Percentiles rank a stretch among this genome's conserved stretches.
Conservation (phyloP, 768 basidiomycete species). For the Kwoniella dejecticola region DNA sequence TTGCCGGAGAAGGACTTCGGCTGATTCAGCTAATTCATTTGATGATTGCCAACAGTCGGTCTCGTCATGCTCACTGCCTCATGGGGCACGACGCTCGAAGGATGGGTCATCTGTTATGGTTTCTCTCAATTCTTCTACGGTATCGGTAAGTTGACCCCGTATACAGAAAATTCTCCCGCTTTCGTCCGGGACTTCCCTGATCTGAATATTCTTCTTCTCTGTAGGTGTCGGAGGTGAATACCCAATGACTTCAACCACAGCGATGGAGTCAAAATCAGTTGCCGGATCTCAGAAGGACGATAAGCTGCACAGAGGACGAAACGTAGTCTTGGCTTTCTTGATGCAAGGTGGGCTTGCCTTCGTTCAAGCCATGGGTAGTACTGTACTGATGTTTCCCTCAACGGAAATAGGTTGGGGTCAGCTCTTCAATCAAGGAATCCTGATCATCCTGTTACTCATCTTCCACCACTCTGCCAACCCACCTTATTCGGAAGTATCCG, state of each 20-base stretch:
- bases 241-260: constrained; percentile 57
- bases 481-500: constrained; percentile 50
- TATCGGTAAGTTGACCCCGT: constrained; percentile 36
- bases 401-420: constrained; percentile 55
- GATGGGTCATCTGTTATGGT: constrained; percentile 57
- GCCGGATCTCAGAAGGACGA: constrained; percentile 53
- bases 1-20: not conserved
- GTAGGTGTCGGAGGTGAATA: constrained; percentile 48
- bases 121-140: constrained; percentile 58
- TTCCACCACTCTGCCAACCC: constrained; percentile 53
- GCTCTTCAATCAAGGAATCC: constrained; percentile 54
- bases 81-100: constrained; percentile 56
- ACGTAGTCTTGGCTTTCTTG: constrained; percentile 58
- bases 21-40: not conserved
- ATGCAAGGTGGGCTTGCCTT: constrained; percentile 53
- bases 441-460: constrained; percentile 57
- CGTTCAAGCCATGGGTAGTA: not conserved
- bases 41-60: constrained; percentile 53
- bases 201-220: too few relatives aligned
- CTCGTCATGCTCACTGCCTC: constrained; percentile 58
- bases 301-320: constrained; percentile 57
- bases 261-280: constrained; percentile 52
- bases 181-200: not conserved
- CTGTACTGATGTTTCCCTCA: too few relatives aligned
- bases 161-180: too few relatives aligned